Percentiles rank a stretch among this genome's conserved stretches.
Evolutionary conservation across 2,329 filamentous ascomycete species (phyloP).

Genomic region (Aspergillus pseudoterreus): DNA sequence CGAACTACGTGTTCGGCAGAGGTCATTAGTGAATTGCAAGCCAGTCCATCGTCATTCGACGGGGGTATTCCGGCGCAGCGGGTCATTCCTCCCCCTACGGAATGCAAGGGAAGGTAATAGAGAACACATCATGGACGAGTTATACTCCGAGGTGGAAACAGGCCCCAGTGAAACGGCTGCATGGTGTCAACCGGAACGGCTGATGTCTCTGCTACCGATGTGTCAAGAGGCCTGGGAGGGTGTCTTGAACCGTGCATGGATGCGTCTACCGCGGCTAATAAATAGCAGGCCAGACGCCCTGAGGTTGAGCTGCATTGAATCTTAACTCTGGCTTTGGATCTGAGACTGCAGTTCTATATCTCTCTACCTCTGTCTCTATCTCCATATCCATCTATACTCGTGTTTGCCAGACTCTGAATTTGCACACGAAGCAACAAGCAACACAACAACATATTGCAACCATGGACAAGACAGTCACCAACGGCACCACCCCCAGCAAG

Average conservation of each 20-base stretch:
- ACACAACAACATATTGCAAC: no score
- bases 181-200: no score
- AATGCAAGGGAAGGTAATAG: slow-evolving; percentile 3
- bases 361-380: no score
- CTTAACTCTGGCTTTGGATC: not conserved
- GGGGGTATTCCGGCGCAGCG: not conserved
- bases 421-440: no score
- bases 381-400: no score
- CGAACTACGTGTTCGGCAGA: slow-evolving; percentile 5
- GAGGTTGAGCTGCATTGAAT: not conserved
- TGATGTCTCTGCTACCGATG: not conserved
- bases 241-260: not conserved
- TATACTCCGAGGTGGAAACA: not conserved
- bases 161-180: no score
- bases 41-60: not conserved
- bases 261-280: slow-evolving; percentile 1
- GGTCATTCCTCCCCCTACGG: not conserved
- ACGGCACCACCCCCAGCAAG: not conserved
- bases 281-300: not conserved
- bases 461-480: slow-evolving; percentile 5
- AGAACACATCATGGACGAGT: not conserved
- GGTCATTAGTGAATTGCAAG: not conserved
- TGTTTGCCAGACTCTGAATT: no score
- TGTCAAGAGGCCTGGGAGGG: not conserved
- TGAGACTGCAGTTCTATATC: no score